phyloP scores from a whole-genome alignment of 2,329 filamentous ascomycete genomes.

The Talaromyces sp. region DNA sequence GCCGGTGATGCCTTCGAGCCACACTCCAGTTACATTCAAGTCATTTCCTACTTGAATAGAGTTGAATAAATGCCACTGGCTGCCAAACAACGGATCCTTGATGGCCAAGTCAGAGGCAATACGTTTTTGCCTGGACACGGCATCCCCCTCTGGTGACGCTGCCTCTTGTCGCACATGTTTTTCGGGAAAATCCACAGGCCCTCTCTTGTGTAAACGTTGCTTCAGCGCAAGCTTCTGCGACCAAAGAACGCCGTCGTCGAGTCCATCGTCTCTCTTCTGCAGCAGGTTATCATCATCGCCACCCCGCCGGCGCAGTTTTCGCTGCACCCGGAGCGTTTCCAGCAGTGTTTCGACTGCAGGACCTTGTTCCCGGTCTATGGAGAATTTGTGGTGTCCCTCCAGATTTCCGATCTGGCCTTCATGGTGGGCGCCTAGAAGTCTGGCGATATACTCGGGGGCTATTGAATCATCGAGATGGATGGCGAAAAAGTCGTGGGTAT shows the following conservation, averaged over 20 bases:
- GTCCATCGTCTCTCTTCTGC: constrained; percentile 42
- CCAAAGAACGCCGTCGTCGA: constrained; percentile 67
- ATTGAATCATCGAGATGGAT: constrained; percentile 69
- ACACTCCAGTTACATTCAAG: constrained; percentile 91
- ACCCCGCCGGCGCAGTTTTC: constrained; percentile 56
- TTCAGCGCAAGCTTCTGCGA: constrained; percentile 72
- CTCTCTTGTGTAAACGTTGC: constrained; percentile 58
- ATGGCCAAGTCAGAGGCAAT: constrained; percentile 69
- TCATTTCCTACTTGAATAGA: constrained; percentile 77
- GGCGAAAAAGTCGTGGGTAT: constrained; percentile 86
- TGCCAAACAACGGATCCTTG: constrained; percentile 80
- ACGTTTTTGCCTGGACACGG: constrained; percentile 54
- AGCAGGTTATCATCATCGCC: constrained; percentile 14
- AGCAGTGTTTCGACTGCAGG: constrained; percentile 49
- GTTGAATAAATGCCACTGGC: constrained; percentile 96
- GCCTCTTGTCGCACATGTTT: constrained; percentile 14
- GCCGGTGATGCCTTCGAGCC: constrained; percentile 86
- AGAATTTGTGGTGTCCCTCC: constrained; percentile 79
- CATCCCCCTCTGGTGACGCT: constrained; percentile 30
- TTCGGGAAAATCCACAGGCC: constrained; percentile 18
- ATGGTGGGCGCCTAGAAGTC: constrained; percentile 68
- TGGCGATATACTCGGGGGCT: constrained; percentile 64
- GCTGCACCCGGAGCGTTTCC: constrained; percentile 51
- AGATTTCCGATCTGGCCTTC: constrained; percentile 78
- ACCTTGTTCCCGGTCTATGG: constrained; percentile 56